Base-by-base conservation (phyloP, 2,329 filamentous ascomycete species). In the Exophiala mesophila region DNA sequence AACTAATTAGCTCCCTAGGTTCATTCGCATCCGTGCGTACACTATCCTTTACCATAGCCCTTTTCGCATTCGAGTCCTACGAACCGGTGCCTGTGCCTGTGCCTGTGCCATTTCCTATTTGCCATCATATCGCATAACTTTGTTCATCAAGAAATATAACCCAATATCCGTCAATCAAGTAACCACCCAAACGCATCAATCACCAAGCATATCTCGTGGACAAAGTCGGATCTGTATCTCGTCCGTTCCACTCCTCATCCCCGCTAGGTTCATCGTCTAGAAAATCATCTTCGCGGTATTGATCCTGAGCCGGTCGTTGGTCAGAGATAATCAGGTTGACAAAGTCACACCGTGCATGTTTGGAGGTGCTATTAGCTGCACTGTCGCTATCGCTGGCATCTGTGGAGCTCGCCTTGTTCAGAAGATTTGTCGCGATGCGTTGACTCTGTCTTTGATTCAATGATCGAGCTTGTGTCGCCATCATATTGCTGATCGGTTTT, bases 261-360 rank as follows among this genome's bases (percentile, higher is more conserved):
- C 47, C 52, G 55, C 75, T 79, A 1, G 64, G 60, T 55, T 81
- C 78, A 16, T 70, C 71, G 50, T 82, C 77, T 2, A 80, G 65
- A 49, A 82, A 81, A 52, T 82, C 75, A 20, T 65, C 67, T 50
- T 80, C 78, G 18, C 70, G 73, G 54, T 71, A 77, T 32, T 78
- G 72, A 31, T 71, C 68, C 44, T 81, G 77, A 3, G 71, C 68
- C 1, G 78, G 78, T 5, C 78, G 71, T 50, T 76, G 71, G 52
- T 82, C 81, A 55, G 81, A 78, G 39, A 82, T 78, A 18, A 71
- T 68, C 37, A 82, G 70, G 31, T 73, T 68, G 8, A 82, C 77
- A 7, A 72, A 63, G 39, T 77, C 66, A 53, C 78, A 82, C 55
- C 77, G 66, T 2, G 77, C 77, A 54, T 80, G 78, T 8, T 35